These are phyloP conservation scores for Punica granatum DNA, from an alignment of 345 rosid species.

Conservation along the genomic window DNA sequence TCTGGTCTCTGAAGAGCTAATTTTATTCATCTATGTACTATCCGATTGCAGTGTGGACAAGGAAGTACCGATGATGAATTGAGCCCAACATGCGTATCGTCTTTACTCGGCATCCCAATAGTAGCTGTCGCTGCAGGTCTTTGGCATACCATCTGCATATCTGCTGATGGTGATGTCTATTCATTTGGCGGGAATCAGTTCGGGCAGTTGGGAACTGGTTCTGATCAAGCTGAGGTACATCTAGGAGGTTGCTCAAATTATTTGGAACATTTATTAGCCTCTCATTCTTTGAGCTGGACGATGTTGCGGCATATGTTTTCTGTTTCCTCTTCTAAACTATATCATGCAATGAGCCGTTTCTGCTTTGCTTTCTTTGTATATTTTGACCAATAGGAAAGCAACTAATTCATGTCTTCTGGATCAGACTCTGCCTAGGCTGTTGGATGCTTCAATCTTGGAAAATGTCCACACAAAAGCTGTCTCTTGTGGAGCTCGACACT, in stretches of 20 bases:
- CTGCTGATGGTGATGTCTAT: slow-evolving; percentile 85
- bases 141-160: slow-evolving; percentile 90
- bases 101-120: slow-evolving; percentile 74
- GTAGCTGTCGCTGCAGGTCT: slow-evolving; percentile 80
- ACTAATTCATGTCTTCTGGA: slow-evolving; percentile 11
- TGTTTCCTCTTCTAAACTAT: too few species aligned
- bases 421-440: slow-evolving; percentile 80
- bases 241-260: not conserved
- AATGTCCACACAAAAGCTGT: slow-evolving; percentile 41
- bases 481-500: slow-evolving; percentile 99
- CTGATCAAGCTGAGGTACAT: slow-evolving; percentile 92
- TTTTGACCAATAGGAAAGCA: not conserved
- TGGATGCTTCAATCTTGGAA: slow-evolving; percentile 85
- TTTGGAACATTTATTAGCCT: not conserved
- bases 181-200: slow-evolving; percentile 97
- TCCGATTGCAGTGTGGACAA: slow-evolving; percentile 80
- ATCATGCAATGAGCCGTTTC: not conserved
- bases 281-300: not conserved
- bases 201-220: slow-evolving; percentile 95
- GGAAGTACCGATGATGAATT: slow-evolving; percentile 93
- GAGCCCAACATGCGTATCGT: slow-evolving; percentile 79
- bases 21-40: slow-evolving; percentile 12
- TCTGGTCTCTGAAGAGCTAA: not conserved
- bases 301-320: too few species aligned
- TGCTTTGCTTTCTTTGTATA: not conserved